Percentiles rank a stretch among this genome's conserved stretches.
These are phyloP conservation scores for Candolleomyces eurysporus DNA, from an alignment of 768 basidiomycete species.

Conservation along the genomic window DNA sequence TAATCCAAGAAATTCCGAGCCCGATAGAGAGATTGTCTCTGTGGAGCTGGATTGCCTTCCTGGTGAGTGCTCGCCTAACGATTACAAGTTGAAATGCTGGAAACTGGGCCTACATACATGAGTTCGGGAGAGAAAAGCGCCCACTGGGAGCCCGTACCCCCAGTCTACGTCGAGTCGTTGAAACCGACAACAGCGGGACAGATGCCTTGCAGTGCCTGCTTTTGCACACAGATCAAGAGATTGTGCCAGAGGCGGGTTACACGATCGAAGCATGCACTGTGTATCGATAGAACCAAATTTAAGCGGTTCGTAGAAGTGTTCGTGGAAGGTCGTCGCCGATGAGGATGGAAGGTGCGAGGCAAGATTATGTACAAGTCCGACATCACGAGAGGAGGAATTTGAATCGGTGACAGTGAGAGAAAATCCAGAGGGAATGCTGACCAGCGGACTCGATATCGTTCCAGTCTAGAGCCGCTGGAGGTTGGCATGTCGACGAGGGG, in stretches of 20 bases:
- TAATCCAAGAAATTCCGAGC: no score
- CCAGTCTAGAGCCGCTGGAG: no score
- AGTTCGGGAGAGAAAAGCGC: no score
- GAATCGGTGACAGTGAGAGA: not conserved
- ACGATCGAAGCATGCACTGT: not conserved
- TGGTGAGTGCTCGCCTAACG: no score
- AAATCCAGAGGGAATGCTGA: not conserved
- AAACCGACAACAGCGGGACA: not conserved
- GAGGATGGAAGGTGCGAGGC: not conserved
- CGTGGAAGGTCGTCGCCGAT: not conserved
- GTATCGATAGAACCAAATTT: not conserved
- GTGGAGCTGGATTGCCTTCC: no score
- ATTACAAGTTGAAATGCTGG: not conserved
- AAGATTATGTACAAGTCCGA: conserved; percentile 3
- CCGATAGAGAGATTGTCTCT: no score
- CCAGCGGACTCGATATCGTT: no score
- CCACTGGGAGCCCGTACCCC: no score
- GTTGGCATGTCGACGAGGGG: no score
- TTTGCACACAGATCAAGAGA: not conserved
- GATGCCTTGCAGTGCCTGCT: no score
- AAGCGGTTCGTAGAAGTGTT: not conserved
- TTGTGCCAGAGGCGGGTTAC: not conserved
- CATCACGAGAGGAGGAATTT: not conserved
- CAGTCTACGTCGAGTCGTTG: no score
- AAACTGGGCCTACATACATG: not conserved